A percentile compares a stretch with the other conserved stretches of the same genome.
Conservation (phyloP, 2,329 filamentous ascomycete genomes). For the Trichoderma brevicompactum region DNA sequence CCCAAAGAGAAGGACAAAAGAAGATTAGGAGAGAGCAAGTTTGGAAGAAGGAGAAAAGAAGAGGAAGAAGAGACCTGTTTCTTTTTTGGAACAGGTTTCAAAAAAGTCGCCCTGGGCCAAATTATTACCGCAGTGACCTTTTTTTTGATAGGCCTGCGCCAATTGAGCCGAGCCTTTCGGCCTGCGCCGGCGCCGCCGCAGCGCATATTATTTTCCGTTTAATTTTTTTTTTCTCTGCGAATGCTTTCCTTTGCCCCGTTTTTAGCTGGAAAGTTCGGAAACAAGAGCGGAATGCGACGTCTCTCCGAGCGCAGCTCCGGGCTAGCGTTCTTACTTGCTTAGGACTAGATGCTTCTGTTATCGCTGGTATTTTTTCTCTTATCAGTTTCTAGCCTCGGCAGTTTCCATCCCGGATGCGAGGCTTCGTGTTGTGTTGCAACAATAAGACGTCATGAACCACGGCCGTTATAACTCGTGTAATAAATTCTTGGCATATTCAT, state of each 20-base stretch:
- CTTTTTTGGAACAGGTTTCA: slow-evolving; percentile 11
- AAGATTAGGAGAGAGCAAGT: slow-evolving; percentile 10
- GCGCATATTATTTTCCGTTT: background rate
- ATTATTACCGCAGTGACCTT: slow-evolving; percentile 25
- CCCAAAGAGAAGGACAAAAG: background rate
- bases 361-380: background rate
- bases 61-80: background rate
- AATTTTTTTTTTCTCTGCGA: slow-evolving; percentile 5
- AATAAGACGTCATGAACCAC: background rate
- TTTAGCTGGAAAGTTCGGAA: slow-evolving; percentile 13
- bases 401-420: background rate
- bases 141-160: slow-evolving; percentile 16
- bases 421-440: too few relatives aligned
- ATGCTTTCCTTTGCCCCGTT: slow-evolving; percentile 12
- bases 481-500: background rate
- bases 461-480: background rate
- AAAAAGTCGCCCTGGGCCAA: slow-evolving; percentile 2
- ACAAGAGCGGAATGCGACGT: slow-evolving; percentile 33
- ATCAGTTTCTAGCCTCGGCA: background rate
- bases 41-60: slow-evolving; percentile 8
- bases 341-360: slow-evolving; percentile 1
- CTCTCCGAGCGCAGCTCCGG: slow-evolving; percentile 32
- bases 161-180: slow-evolving; percentile 29
- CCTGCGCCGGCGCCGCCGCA: slow-evolving; percentile 25
- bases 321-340: background rate